Base-by-base conservation (phyloP, 345 rosid genomes). In the Eutrema heterophyllum region DNA sequence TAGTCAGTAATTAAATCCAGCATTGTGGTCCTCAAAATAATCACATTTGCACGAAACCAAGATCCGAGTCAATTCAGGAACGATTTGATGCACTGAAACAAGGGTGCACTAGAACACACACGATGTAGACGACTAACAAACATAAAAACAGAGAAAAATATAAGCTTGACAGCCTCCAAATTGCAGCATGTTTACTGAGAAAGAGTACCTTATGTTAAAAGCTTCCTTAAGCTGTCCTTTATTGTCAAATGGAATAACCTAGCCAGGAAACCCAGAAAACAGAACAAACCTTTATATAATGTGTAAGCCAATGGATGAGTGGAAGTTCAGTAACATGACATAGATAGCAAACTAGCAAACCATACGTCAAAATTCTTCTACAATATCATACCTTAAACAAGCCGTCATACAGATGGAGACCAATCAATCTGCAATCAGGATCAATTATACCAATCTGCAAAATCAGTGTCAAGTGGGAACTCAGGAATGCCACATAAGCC, bases 221-320 rank as follows among this genome's bases (percentile, higher is more conserved):
- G 97, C 98, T 83, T 94, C 93, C 79, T 91, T 91, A 60, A 91
- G 90, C 75, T 88, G 93, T 74, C 96, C 98, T 81, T 87, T 91
- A 66, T 88, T 94, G 81, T 94, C 93, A 75, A 94, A 93, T 45
- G 97, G 97, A 85, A 93, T 89, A 27, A 93, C 97, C 97, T 90
- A 81, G 71, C 9, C 46, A 59, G 67, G 26, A 70, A 67, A 40
- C 52, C 15, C 52, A 75, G 45, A 14, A 60, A 50, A 49, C 5
- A 59, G 0, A 43, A n/a, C 5, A 51, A 38, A 49, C 4, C 2
- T 29, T 38, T 59, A 49, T 9, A 33, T 15, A 58, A 32, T 9
- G 55, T 65, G 18, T 1, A 67, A 16, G 32, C 9, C 5, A 38
- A 18, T 14, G 49, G 49, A 51, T 51, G 24, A 51, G 30, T 36